Base-by-base conservation (phyloP, 805 yeast genomes). In the Clavispora phyllophila region DNA sequence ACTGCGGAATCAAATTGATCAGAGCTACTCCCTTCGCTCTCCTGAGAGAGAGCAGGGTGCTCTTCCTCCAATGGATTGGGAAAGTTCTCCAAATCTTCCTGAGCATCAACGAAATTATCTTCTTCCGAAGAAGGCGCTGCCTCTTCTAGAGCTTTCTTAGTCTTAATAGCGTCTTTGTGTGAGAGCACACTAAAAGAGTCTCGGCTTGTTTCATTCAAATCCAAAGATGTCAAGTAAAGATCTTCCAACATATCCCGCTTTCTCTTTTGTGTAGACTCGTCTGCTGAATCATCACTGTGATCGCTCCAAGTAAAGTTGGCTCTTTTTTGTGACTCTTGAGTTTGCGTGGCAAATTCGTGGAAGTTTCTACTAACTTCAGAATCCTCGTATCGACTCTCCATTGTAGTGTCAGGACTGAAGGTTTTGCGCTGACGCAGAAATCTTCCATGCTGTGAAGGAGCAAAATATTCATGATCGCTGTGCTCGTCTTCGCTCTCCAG, bases 31-130 rank as follows among this genome's bases (percentile, higher is more conserved):
- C 9, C 15, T 1, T 33, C 36, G 8, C 36, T 33, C 8, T 33
- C 36, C 14, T 29, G 33, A 2, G 20, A 12, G 20, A 9, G n/a
- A 29, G 9, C n/a, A 17, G 33, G 33, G 7, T 15, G 19, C 10
- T 29, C 33, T 29, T 29, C 24, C 17, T 36, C 38, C 17, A 22
- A 14, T 24, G 38, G 29, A n/a, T 22, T 36, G 19, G 36, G 25
- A 9, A 20, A 93, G 20, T 33, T n/a, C 3, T 27, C 38, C 17
- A 36, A 24, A 9, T 17, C 22, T 4, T 36, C 38, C 24, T 17
- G 27, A 3, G 38, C 38, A 14, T 36, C 38, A 9, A 19, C 38
- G 15, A 23, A 36, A 20, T 14, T 27, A 24, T 36, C 38, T 5
- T 24, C 20, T 5, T 29, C 33, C 5, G 33, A 29, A 15, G 33